phyloP scores from a whole-genome alignment of 768 basidiomycete species.

The Mycena alexandri region DNA sequence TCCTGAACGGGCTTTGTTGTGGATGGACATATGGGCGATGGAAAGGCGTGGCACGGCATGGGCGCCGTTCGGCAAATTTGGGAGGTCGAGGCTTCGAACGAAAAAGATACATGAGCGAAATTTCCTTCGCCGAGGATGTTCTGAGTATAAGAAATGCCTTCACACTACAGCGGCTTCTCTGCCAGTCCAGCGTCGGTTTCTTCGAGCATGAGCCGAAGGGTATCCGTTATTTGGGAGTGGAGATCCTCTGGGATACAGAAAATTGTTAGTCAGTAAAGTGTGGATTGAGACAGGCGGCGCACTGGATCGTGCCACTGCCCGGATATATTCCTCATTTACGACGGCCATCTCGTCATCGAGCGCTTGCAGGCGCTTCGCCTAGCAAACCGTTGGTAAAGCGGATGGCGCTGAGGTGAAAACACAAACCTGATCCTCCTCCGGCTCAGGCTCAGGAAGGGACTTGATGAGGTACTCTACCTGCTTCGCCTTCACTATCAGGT shows the following conservation, averaged over 20 bases:
- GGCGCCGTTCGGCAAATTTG: too few species aligned
- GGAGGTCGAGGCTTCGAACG: too few species aligned
- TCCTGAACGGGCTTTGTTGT: too few species aligned
- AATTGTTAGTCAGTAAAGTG: neutral
- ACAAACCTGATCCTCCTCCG: slow-evolving; percentile 80
- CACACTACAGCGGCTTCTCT: neutral
- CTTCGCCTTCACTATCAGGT: slow-evolving; percentile 89
- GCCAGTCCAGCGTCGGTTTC: slow-evolving; percentile 56
- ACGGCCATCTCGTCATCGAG: slow-evolving; percentile 74
- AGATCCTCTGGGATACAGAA: slow-evolving; percentile 61
- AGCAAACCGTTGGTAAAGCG: neutral
- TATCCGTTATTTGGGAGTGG: slow-evolving; percentile 70
- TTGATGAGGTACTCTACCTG: slow-evolving; percentile 89
- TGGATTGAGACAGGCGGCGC: slow-evolving; percentile 44
- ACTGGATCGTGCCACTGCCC: slow-evolving; percentile 84
- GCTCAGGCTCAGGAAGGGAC: slow-evolving; percentile 82
- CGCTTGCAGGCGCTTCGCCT: slow-evolving; percentile 74
- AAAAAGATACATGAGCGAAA: too few species aligned
- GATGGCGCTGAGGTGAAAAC: neutral
- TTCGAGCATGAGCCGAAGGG: slow-evolving; percentile 67
- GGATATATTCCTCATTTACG: slow-evolving; percentile 82
- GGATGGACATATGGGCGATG: too few species aligned
- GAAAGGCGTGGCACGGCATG: too few species aligned
- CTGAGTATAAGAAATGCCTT: too few species aligned
- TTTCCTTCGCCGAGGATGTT: too few species aligned